Conservation (phyloP, 306 rosid genomes). For the Casuarina cunninghamiana region DNA sequence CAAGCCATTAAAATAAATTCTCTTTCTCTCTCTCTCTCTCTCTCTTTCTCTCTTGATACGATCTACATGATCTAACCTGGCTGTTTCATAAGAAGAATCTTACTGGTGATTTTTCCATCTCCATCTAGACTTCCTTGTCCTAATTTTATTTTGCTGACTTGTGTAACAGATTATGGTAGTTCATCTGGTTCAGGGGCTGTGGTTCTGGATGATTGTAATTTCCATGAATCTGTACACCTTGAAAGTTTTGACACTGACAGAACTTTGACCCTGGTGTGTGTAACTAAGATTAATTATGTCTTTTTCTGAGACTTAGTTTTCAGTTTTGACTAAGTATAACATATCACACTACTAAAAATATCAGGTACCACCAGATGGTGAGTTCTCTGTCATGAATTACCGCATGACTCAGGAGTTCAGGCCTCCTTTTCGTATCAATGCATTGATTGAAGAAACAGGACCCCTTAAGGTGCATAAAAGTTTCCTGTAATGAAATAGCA, state of each 20-base stretch:
- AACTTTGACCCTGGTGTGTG: slow-evolving; percentile 79
- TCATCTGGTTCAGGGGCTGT: slow-evolving; percentile 67
- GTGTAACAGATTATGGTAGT: slow-evolving; percentile 66
- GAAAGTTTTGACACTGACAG: slow-evolving; percentile 75
- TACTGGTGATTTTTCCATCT: slow-evolving; percentile 4
- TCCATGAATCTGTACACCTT: slow-evolving; percentile 93
- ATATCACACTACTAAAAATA: slow-evolving; percentile 21
- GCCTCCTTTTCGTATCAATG: slow-evolving; percentile 82
- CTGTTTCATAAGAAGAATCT: background rate
- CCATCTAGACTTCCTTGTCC: slow-evolving; percentile 6
- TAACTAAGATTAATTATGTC: background rate
- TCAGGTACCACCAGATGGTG: slow-evolving; percentile 90
- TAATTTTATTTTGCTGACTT: slow-evolving; percentile 25
- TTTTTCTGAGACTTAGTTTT: slow-evolving; percentile 5
- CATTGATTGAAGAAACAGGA: slow-evolving; percentile 85
- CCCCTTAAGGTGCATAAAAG: slow-evolving; percentile 57
- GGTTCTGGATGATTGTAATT: slow-evolving; percentile 88
- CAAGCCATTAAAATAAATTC: background rate
- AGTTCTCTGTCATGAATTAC: slow-evolving; percentile 94
- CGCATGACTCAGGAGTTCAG: slow-evolving; percentile 88
- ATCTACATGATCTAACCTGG: slow-evolving; percentile 14
- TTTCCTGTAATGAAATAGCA: slow-evolving; percentile 12
- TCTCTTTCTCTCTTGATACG: background rate
- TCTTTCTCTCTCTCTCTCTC: background rate
- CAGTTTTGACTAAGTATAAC: slow-evolving; percentile 18